phyloP scores from a whole-genome alignment of 2,329 filamentous ascomycete species.

The Neonectria ditissima region DNA sequence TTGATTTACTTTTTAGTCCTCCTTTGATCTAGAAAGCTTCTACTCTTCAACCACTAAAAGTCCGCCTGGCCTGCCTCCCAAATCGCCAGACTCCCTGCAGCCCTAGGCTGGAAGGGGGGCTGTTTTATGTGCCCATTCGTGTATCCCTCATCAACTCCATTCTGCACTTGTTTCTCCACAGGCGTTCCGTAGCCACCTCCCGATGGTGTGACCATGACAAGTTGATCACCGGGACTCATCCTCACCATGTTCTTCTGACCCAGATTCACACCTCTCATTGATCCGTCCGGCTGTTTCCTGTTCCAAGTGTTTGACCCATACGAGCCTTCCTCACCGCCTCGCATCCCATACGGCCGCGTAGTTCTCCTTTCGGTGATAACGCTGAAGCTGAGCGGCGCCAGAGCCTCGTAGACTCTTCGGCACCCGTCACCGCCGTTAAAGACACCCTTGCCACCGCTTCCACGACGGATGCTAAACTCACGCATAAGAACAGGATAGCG shows the following conservation, averaged over 20 bases:
- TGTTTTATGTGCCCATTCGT: not conserved
- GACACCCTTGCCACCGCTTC: constrained; percentile 68
- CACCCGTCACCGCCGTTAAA: constrained; percentile 81
- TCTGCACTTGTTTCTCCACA: not conserved
- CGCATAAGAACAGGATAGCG: constrained; percentile 47
- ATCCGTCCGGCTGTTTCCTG: constrained; percentile 41
- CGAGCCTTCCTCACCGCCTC: constrained; percentile 74
- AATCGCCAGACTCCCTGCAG: not conserved
- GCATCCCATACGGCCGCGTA: constrained; percentile 79
- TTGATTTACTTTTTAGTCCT: no score
- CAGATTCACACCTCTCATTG: constrained; percentile 46
- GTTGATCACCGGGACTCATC: constrained; percentile 32
- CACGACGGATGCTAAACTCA: constrained; percentile 44
- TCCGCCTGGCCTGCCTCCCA: not conserved
- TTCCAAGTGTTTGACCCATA: constrained; percentile 79
- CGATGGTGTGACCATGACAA: constrained; percentile 31
- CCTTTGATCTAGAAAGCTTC: not conserved
- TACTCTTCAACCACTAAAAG: not conserved
- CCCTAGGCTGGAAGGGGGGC: not conserved
- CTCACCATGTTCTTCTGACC: constrained; percentile 27
- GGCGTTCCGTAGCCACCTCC: constrained; percentile 29
- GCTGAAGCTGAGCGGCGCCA: constrained; percentile 78
- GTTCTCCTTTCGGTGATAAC: constrained; percentile 83
- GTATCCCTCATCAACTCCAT: not conserved
- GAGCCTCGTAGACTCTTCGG: constrained; percentile 81